Evolutionary conservation across 306 rosid species (phyloP).

Genomic region (Vigna reflexopilosa): DNA sequence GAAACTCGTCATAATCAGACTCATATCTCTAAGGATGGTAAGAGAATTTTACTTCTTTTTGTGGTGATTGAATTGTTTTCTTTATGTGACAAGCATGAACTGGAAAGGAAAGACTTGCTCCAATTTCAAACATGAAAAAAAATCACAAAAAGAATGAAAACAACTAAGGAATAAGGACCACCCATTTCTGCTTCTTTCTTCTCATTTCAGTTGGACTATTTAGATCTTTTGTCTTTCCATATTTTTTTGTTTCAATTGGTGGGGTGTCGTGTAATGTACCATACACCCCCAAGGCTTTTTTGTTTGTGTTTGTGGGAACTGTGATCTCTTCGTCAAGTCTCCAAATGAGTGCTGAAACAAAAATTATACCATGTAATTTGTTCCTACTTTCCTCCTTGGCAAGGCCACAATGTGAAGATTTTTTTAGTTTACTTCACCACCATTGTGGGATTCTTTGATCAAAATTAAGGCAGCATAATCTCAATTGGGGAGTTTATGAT

Average conservation of each 20-base stretch:
- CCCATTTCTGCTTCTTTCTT: constrained; percentile 5
- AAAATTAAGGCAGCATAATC: neutral
- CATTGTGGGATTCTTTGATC: neutral
- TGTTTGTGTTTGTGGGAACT: constrained; percentile 9
- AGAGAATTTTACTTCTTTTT: neutral
- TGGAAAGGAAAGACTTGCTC: neutral
- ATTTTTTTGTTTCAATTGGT: constrained; percentile 8
- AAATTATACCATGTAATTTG: neutral
- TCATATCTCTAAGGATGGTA: constrained; percentile 37
- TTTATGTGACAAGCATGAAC: neutral
- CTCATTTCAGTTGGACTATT: neutral
- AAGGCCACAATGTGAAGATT: neutral
- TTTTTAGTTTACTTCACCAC: neutral
- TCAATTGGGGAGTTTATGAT: neutral
- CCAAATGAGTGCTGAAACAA: neutral
- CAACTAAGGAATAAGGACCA: neutral
- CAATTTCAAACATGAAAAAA: neutral
- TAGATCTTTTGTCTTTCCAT: neutral
- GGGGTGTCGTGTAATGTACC: constrained; percentile 9
- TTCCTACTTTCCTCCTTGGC: neutral
- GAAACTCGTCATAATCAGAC: constrained; percentile 22
- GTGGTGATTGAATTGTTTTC: neutral
- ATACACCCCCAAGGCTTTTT: constrained; percentile 7
- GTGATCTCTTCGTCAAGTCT: constrained; percentile 10
- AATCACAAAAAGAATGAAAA: neutral